Evolutionary conservation across 2,329 filamentous ascomycete species (phyloP).

Genomic region (Dothistroma septosporum): DNA sequence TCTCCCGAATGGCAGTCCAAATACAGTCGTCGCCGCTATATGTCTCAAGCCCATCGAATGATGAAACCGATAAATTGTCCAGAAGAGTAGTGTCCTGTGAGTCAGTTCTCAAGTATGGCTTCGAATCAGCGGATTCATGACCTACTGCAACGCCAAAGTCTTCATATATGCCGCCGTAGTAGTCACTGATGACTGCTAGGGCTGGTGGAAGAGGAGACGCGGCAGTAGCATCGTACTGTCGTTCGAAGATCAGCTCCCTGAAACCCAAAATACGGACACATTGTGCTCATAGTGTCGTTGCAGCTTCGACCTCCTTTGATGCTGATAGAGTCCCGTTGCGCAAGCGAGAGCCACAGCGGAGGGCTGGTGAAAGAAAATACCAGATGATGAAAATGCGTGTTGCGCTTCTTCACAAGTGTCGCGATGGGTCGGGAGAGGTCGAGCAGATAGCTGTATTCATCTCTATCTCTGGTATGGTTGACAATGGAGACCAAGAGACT

Average conservation of each 20-base stretch:
- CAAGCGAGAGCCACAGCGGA: not conserved
- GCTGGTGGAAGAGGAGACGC: not conserved
- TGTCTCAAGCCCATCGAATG: not conserved
- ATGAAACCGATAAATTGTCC: not conserved
- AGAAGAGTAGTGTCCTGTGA: not conserved
- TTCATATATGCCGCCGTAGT: not conserved
- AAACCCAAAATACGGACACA: not conserved
- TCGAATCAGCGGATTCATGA: not conserved
- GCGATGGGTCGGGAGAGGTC: not conserved
- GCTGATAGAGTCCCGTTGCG: not conserved
- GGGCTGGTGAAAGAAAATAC: not conserved
- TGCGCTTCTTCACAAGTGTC: not conserved
- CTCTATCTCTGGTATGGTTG: too few species aligned
- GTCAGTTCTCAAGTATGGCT: not conserved
- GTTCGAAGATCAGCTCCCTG: too few species aligned
- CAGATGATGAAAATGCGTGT: not conserved
- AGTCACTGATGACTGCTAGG: not conserved
- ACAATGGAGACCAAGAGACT: too few species aligned
- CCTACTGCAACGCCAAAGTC: not conserved
- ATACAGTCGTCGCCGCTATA: not conserved
- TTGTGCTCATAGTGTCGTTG: not conserved
- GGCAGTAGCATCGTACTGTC: not conserved
- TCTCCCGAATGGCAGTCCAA: not conserved
- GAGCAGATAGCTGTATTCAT: too few species aligned
- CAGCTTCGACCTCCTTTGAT: not conserved